A percentile compares a stretch with the other conserved stretches of the same genome.
Conservation (phyloP, 495 filamentous ascomycete species). For the Clavariopsis aquatica region DNA sequence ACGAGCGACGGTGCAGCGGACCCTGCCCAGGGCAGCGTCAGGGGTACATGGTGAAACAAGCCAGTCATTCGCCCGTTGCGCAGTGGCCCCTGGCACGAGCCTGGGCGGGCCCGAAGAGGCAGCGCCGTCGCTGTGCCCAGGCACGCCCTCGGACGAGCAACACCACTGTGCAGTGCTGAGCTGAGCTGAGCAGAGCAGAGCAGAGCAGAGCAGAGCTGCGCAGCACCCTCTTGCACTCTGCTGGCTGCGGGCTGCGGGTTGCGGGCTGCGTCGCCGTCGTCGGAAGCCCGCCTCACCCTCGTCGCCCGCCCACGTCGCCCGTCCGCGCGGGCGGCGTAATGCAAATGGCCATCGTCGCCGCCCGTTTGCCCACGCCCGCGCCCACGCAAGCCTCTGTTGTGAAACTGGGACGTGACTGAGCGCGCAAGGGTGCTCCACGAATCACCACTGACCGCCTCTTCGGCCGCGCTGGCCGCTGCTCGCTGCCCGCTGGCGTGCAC, state of each 20-base stretch:
- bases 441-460: constrained; percentile 2
- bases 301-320: not conserved
- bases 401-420: constrained; percentile 25
- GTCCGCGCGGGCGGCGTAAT: not conserved
- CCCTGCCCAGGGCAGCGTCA: not conserved
- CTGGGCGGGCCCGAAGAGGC: too few species aligned
- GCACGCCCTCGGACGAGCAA: not conserved
- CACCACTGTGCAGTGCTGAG: not conserved
- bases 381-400: constrained; percentile 23
- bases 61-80: constrained; percentile 7
- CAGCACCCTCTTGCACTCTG: too few species aligned
- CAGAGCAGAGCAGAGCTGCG: too few species aligned
- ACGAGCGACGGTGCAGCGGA: constrained; percentile 8
- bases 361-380: constrained; percentile 4
- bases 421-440: constrained; percentile 6
- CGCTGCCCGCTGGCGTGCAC: too few species aligned
- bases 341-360: not conserved
- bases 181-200: not conserved
- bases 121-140: not conserved
- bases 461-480: not conserved
- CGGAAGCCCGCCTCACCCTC: not conserved
- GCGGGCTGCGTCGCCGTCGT: too few species aligned
- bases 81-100: constrained; percentile 5
- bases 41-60: not conserved
- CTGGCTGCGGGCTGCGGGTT: not conserved